These are phyloP conservation scores for Fraxinus anomala DNA, from an alignment of 257 asterid genomes.

Conservation along the genomic window DNA sequence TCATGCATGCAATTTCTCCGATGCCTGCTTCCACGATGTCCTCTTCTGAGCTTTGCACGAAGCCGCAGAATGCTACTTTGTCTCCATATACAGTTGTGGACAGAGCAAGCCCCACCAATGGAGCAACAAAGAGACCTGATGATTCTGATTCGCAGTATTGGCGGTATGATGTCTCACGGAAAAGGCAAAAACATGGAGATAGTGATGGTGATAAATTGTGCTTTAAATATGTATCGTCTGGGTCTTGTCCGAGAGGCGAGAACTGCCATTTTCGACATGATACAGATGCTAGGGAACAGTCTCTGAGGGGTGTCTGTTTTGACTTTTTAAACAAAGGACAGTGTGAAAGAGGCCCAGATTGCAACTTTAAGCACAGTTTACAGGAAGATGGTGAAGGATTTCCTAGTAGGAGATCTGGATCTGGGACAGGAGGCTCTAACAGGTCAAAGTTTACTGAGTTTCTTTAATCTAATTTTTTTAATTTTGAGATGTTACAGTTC, in stretches of 20 bases:
- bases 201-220: conserved; percentile 68
- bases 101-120: conserved; percentile 43
- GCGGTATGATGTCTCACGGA: conserved; percentile 84
- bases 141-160: conserved; percentile 87
- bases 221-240: conserved; percentile 81
- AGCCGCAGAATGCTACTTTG: conserved; percentile 74
- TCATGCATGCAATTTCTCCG: conserved; percentile 94
- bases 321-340: conserved; percentile 92
- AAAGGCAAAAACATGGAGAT: conserved; percentile 80
- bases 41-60: conserved; percentile 61
- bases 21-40: conserved; percentile 92
- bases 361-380: conserved; percentile 80
- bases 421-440: conserved; percentile 54
- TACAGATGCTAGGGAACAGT: conserved; percentile 86
- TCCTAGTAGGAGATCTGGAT: conserved; percentile 51
- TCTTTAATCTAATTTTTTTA: conserved; percentile 11
- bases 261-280: conserved; percentile 85
- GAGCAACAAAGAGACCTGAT: conserved; percentile 55
- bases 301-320: conserved; percentile 86
- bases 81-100: conserved; percentile 59
- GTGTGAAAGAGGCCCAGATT: conserved; percentile 94
- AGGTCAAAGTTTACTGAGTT: conserved; percentile 44
- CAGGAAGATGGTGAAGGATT: conserved; percentile 63
- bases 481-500: conserved; percentile 10
- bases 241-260: conserved; percentile 89